A percentile compares a stretch with the other conserved stretches of the same genome.
phyloP scores from a whole-genome alignment of 805 yeast species.

The Jamesozyma spencerorum region DNA sequence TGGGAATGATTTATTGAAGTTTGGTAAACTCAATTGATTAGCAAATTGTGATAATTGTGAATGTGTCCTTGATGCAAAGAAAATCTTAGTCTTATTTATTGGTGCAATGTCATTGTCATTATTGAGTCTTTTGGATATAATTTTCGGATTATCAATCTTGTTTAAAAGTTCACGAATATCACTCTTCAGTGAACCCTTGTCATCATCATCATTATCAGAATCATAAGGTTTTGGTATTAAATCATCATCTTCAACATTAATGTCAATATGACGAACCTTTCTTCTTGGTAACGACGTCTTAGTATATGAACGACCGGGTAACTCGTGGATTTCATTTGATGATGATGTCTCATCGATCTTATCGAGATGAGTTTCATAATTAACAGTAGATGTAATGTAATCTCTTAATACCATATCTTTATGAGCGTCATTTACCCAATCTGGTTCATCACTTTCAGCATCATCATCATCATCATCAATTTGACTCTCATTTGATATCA shows the following conservation, averaged over 20 bases:
- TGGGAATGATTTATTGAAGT: slow-evolving; percentile 31
- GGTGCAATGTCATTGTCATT: slow-evolving; percentile 18
- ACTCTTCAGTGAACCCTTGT: slow-evolving; percentile 4
- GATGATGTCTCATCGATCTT: slow-evolving; percentile 9
- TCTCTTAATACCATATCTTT: slow-evolving; percentile 21
- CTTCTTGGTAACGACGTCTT: slow-evolving; percentile 12
- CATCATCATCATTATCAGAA: slow-evolving; percentile 22
- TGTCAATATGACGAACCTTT: slow-evolving; percentile 16
- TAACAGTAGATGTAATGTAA: slow-evolving; percentile 15
- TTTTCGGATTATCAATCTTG: slow-evolving; percentile 34
- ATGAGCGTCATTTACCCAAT: slow-evolving; percentile 49
- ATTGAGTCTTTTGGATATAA: too few species aligned
- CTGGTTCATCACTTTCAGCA: slow-evolving; percentile 47
- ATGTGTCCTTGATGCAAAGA: slow-evolving; percentile 80
- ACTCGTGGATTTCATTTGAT: too few species aligned
- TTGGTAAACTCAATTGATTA: slow-evolving; percentile 53
- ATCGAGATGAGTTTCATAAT: slow-evolving; percentile 32
- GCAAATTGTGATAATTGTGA: slow-evolving; percentile 80
- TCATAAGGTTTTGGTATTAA: slow-evolving; percentile 18
- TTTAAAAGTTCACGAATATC: slow-evolving; percentile 44
- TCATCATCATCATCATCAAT: slow-evolving; percentile 2
- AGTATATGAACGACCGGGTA: not conserved
- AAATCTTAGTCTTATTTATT: slow-evolving; percentile 40
- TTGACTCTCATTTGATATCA: slow-evolving; percentile 8
- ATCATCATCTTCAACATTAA: slow-evolving; percentile 25